Conservation (phyloP, 306 rosid species). For the Fagus sylvatica region DNA sequence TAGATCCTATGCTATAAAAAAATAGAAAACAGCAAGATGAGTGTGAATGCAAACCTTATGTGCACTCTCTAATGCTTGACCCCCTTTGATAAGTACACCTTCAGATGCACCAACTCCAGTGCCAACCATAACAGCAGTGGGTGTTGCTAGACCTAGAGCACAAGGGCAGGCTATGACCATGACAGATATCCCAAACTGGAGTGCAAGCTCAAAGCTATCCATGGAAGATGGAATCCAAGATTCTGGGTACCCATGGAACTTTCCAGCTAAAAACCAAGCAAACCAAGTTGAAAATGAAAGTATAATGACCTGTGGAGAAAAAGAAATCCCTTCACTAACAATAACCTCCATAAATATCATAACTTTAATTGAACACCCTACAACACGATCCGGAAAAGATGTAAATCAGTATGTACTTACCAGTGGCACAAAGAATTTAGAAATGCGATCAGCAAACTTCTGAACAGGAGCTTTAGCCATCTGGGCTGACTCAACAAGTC, state of each 20-base stretch:
- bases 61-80: conserved; percentile 80
- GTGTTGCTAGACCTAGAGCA: conserved; percentile 91
- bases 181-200: conserved; percentile 87
- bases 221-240: conserved; percentile 80
- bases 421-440: conserved; percentile 80
- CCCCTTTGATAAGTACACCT: conserved; percentile 90
- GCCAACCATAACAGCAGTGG: conserved; percentile 93
- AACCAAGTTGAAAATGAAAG: conserved; percentile 74
- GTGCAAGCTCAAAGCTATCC: conserved; percentile 81
- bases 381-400: background rate
- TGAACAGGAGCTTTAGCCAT: conserved; percentile 96
- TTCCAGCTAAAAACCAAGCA: conserved; percentile 72
- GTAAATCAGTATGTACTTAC: conserved; percentile 30
- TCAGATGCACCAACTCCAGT: conserved; percentile 92
- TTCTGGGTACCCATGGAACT: conserved; percentile 58
- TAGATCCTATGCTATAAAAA: background rate
- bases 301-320: conserved; percentile 52
- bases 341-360: background rate
- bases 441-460: conserved; percentile 75
- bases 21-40: background rate
- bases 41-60: conserved; percentile 54
- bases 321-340: background rate
- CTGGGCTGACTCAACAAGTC: conserved; percentile 88
- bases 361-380: background rate
- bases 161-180: conserved; percentile 98